Evolutionary conservation across 768 basidiomycete genomes (phyloP), one percentile per base, ranked within the genome.

Genomic region (Kwoniella bestiolae): DNA sequence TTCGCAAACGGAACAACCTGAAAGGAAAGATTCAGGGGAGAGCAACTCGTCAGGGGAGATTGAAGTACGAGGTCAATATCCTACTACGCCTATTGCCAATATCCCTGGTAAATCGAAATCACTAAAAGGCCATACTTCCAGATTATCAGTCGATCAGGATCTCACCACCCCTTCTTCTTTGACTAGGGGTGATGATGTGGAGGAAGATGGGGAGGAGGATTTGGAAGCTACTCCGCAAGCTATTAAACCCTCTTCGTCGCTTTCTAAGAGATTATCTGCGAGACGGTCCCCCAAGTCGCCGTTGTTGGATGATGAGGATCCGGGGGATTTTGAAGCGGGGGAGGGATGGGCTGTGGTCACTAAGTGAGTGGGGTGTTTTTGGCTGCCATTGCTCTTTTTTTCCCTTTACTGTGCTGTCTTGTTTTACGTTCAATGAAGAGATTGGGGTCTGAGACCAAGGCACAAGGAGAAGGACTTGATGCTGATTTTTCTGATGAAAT

Each of bases 321-420:
- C 76, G 12, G 74, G 74, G 29, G 74, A 78, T 56, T 78, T 74
- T 49, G 68, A 73, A 55, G 60, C 67, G n/a, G 72, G 75, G 56
- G 74, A 73, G 60, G 76, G 76, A 2, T 78, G 76, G 76, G 76
- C 74, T 29, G 68, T 71, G 5, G 76, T 78, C 6, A 78, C 74
- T 18, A 73, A 75, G 76, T 76, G 65, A 72, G 73, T 74, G 55
- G 2, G 7, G 12, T n/a, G 6, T 28, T 18, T 14, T 34, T 41
- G 32, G n/a, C 32, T 35, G 31, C 35, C 53, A 35, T 56, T 34
- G 34, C 18, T 18, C 16, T 8, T 41, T 21, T 14, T 31, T 26
- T 26, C 21, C 6, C 5, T 26, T 5, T 25, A 51, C 14, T 26
- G 26, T 34, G 29, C 12, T 23, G 3, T 11, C 21, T 29, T 12